phyloP scores from a whole-genome alignment of 2,329 filamentous ascomycete species.

The Biscogniauxia marginata region DNA sequence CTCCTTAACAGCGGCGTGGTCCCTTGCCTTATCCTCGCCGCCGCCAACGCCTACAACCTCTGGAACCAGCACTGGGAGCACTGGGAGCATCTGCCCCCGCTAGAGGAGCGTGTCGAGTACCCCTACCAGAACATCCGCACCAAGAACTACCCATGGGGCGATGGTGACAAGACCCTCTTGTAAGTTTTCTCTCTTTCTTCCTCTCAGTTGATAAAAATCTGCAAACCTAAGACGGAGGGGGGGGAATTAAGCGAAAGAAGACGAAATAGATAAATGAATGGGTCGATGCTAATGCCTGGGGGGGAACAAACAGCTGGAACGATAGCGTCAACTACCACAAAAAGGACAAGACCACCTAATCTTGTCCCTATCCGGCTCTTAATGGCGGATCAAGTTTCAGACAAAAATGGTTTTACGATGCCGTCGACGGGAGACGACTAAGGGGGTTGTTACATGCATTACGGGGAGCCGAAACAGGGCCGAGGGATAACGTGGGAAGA shows the following conservation, averaged over 20 bases:
- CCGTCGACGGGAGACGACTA: no score
- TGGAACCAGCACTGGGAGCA: slow-evolving; percentile 99
- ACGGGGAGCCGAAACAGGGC: no score
- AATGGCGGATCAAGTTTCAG: not conserved
- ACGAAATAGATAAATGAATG: not conserved
- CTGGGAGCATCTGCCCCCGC: slow-evolving; percentile 77
- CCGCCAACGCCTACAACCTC: slow-evolving; percentile 82
- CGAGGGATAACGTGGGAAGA: no score
- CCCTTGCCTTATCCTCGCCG: slow-evolving; percentile 69
- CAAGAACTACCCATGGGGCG: slow-evolving; percentile 94
- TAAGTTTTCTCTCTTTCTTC: slow-evolving; percentile 42
- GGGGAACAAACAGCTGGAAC: slow-evolving; percentile 90
- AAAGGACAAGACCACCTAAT: slow-evolving; percentile 68
- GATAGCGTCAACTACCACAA: slow-evolving; percentile 94
- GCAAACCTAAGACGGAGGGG: not conserved
- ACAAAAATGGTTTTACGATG: no score
- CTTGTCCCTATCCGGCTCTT: not conserved
- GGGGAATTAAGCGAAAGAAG: not conserved
- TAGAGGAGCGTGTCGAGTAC: slow-evolving; percentile 92
- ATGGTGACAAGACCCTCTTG: slow-evolving; percentile 88
- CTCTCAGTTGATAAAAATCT: not conserved
- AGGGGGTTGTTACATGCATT: no score
- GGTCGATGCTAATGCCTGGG: slow-evolving; percentile 18
- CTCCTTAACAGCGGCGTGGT: slow-evolving; percentile 62
- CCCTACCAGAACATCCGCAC: slow-evolving; percentile 95